Evolutionary conservation across 176 grass and related monocot species (phyloP).

Genomic region (Carex kokanica): DNA sequence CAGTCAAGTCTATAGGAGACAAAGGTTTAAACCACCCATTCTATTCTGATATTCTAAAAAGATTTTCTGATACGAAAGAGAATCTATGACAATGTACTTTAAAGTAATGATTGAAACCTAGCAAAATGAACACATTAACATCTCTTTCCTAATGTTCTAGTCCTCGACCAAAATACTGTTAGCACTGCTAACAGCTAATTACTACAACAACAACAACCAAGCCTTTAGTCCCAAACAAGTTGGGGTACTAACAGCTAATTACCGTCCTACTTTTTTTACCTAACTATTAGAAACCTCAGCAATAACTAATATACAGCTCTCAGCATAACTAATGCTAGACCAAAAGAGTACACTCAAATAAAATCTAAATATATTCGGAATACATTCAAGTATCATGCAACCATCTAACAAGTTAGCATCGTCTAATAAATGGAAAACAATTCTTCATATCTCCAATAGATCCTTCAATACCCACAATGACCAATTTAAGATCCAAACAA

Average conservation of each 20-base stretch:
- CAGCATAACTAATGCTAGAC: neutral
- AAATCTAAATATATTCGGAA: neutral
- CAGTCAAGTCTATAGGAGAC: neutral
- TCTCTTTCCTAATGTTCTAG: neutral
- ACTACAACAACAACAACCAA: too few species aligned
- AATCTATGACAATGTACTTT: neutral
- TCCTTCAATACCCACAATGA: neutral
- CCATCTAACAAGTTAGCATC: neutral
- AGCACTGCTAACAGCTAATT: neutral
- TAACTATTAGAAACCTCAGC: neutral
- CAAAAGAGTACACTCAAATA: neutral
- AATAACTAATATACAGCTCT: neutral
- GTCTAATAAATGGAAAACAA: neutral
- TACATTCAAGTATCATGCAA: neutral
- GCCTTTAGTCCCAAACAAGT: too few species aligned
- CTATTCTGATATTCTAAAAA: neutral
- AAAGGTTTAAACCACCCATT: neutral
- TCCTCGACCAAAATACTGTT: neutral
- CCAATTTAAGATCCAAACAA: neutral
- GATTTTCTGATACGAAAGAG: neutral
- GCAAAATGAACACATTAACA: neutral
- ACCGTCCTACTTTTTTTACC: neutral
- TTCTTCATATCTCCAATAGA: neutral
- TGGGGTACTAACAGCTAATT: neutral
- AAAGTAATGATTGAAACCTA: neutral